Percentiles rank a stretch among this genome's conserved stretches.
Conservation (phyloP, 1,284 basidiomycete genomes). For the Fomitopsis schrenkii region DNA sequence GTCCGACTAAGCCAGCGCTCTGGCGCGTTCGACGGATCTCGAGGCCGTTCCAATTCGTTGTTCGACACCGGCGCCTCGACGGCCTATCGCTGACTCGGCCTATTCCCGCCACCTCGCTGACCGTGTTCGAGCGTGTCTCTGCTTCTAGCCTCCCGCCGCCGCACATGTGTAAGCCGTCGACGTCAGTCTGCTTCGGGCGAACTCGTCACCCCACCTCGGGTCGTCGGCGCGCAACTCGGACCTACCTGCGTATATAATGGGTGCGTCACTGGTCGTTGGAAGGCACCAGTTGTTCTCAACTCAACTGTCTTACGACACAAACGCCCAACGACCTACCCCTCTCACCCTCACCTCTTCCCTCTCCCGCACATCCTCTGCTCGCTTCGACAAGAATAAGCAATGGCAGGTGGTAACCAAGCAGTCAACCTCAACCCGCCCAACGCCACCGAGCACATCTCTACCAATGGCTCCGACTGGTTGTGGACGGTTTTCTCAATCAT, state of each 20-base stretch:
- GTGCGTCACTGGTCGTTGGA: neutral
- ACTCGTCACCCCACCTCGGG: slow-evolving; percentile 1
- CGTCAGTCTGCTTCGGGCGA: neutral
- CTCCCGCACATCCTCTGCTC: neutral
- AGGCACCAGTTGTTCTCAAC: neutral
- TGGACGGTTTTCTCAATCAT: slow-evolving; percentile 19
- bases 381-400: neutral
- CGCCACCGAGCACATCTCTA: slow-evolving; percentile 13
- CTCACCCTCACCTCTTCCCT: neutral
- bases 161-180: slow-evolving; percentile 1
- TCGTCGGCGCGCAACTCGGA: neutral
- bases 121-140: neutral
- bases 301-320: slow-evolving; percentile 4
- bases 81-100: neutral
- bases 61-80: neutral
- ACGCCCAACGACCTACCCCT: neutral
- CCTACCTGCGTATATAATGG: neutral
- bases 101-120: neutral
- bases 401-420: slow-evolving; percentile 10
- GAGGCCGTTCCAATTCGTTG: neutral
- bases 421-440: slow-evolving; percentile 14
- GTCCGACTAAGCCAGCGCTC: slow-evolving; percentile 3
- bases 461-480: slow-evolving; percentile 18
- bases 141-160: neutral
- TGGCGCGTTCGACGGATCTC: slow-evolving; percentile 1